Base-by-base conservation (phyloP, 2,329 filamentous ascomycete genomes). In the Exophiala oligosperma region DNA sequence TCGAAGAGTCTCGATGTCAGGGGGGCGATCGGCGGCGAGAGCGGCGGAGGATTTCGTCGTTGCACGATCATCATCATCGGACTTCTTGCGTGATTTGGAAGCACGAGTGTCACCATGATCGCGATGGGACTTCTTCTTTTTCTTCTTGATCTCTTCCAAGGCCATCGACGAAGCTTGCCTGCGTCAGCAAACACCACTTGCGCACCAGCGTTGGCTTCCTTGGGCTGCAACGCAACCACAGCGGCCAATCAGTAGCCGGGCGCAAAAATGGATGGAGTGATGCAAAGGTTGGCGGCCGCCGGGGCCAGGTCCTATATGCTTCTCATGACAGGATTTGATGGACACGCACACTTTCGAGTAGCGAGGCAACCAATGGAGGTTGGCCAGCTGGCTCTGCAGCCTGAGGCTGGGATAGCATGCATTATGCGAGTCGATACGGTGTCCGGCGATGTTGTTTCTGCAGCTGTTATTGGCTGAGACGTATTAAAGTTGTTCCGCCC, bases 1-100 rank as follows among this genome's bases (percentile, higher is more conserved):
- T 55, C 65, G 64, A 29, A 68, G 48, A 21, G 61, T 64, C 46
- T 66, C 57, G 40, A 66, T 47, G 55, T 66, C 61, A 48, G 49
- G 43, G 17, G 64, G 57, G 50, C 49, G 59, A 35, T 63, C 57
- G 26, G 53, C 23, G 23, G 62, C 17, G 17, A 17, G 17, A 17
- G 17, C 47, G 40, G 50, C 29, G 44, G 56, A n/a, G 12, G 59
- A 38, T 44, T 56, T 60, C 35, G 54, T 38, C 28, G 57, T 47
- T 17, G 49, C 12, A 26, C 29, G 40, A 46, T 62, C 59, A 59
- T 62, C 44, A 59, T 62, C 44, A 24, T 60, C 53, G 49, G 52
- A 38, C 24, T 40, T 35, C 41, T 54, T 59, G 41, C 23, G 58
- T 26, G 58, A 52, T 48, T 50, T 61, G 49, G 58, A 55, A n/a